phyloP scores from a whole-genome alignment of 148 eudicot species.

The Camellia lanceoleosa region DNA sequence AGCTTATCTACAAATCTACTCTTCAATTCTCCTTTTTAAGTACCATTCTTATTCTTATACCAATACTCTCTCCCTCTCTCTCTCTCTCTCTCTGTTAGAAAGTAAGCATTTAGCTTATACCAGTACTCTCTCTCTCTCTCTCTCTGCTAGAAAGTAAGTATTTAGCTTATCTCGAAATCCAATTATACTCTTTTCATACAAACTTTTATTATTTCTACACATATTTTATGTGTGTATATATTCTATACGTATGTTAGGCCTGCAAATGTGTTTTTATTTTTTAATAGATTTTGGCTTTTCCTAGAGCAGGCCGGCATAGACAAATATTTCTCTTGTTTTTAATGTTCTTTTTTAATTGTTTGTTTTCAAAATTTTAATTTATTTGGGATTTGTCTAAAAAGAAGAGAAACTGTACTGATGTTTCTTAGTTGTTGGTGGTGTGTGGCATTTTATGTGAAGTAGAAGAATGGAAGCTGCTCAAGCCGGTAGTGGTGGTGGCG shows the following conservation, averaged over 20 bases:
- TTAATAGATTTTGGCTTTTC: conserved; percentile 13
- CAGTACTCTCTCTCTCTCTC: no score
- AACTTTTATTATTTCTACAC: background rate
- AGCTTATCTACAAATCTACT: conserved; percentile 2
- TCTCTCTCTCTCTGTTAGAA: background rate
- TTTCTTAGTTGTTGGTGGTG: background rate
- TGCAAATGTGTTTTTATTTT: background rate
- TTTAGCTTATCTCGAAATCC: conserved; percentile 23
- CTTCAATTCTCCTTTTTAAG: background rate
- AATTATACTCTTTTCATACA: conserved; percentile 17
- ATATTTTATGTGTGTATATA: background rate
- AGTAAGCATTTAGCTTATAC: conserved; percentile 14
- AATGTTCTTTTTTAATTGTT: background rate
- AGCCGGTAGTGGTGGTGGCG: background rate
- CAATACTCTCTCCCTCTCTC: background rate
- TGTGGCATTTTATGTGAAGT: background rate
- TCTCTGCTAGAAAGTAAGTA: conserved; percentile 8
- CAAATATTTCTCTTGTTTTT: conserved; percentile 19
- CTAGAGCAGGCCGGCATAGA: conserved; percentile 28
- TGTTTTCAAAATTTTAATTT: background rate
- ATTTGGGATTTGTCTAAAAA: conserved; percentile 19
- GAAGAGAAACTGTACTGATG: background rate
- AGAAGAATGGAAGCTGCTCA: conserved; percentile 16
- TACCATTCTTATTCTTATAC: no score
- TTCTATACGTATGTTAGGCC: background rate